Percentiles rank a stretch among this genome's conserved stretches.
phyloP scores from a whole-genome alignment of 441 rosid species.

The Arabidopsis lyrata region DNA sequence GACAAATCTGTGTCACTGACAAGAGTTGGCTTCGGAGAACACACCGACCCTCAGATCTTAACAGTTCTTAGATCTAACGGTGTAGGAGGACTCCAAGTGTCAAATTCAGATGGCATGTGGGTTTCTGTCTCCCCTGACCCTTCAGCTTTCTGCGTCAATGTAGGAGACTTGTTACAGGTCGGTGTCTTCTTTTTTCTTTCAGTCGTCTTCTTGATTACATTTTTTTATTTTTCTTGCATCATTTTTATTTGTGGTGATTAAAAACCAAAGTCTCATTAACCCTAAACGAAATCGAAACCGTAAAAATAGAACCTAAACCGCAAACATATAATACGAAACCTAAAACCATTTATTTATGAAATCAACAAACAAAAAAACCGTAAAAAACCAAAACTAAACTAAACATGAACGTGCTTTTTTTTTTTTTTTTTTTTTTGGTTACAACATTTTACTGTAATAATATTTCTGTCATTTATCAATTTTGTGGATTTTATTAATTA shows the following conservation, averaged over 20 bases:
- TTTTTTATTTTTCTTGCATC: background rate
- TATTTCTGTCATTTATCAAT: background rate
- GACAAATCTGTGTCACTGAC: constrained; percentile 43
- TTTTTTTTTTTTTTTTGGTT: background rate
- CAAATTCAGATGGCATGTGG: constrained; percentile 64
- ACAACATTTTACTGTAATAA: too few species aligned
- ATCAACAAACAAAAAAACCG: background rate
- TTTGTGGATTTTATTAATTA: background rate
- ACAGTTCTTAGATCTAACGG: constrained; percentile 84
- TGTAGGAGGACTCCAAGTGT: constrained; percentile 81
- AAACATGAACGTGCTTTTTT: background rate
- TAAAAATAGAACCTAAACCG: too few species aligned
- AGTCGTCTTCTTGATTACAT: background rate
- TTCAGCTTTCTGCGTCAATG: constrained; percentile 79
- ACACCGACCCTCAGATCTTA: constrained; percentile 95
- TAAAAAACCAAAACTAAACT: background rate
- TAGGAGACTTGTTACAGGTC: constrained; percentile 91
- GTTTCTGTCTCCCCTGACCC: constrained; percentile 81
- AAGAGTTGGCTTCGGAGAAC: constrained; percentile 84
- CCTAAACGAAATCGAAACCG: too few species aligned
- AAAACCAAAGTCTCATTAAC: too few species aligned
- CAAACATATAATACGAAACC: too few species aligned
- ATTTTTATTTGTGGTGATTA: too few species aligned
- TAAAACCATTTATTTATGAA: background rate
- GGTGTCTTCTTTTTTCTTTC: constrained; percentile 5